Evolutionary conservation across 305 asterid species (phyloP).

Genomic region (Monarda citriodora): DNA sequence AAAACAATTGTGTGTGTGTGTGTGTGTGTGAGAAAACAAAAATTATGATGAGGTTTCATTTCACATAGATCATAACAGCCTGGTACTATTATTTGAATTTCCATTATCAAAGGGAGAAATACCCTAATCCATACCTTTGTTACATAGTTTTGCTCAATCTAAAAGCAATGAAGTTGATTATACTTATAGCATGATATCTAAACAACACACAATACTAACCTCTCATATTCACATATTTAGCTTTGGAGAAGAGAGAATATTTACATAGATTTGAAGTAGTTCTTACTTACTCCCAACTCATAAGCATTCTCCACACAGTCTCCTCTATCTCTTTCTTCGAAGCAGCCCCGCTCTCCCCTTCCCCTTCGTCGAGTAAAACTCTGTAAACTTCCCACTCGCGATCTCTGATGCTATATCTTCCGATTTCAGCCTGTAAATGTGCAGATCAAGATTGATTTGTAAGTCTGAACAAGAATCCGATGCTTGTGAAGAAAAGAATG

Average conservation of each 20-base stretch:
- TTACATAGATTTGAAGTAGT: constrained; percentile 9
- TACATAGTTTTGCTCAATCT: constrained; percentile 16
- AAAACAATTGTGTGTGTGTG: constrained; percentile 9
- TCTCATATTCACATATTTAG: not conserved
- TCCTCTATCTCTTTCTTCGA: constrained; percentile 66
- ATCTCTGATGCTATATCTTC: constrained; percentile 68
- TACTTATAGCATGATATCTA: not conserved
- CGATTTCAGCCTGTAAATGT: constrained; percentile 72
- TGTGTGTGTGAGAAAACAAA: not conserved
- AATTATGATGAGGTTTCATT: not conserved
- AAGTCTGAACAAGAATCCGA: constrained; percentile 2
- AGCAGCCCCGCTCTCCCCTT: constrained; percentile 53
- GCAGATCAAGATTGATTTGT: constrained; percentile 6
- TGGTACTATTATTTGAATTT: not conserved
- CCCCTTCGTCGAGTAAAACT: constrained; percentile 81
- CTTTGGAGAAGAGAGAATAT: constrained; percentile 9
- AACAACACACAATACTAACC: constrained; percentile 10
- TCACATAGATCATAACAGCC: too few relatives aligned
- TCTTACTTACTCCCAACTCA: constrained; percentile 68
- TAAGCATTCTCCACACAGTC: constrained; percentile 88
- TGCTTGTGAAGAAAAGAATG: not conserved
- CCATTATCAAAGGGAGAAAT: not conserved
- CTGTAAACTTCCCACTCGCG: constrained; percentile 93
- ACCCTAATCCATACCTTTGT: not conserved
- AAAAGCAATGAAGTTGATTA: constrained; percentile 6